Evolutionary conservation across 2,329 filamentous ascomycete genomes (phyloP).

Genomic region (Cladophialophora chaetospira): DNA sequence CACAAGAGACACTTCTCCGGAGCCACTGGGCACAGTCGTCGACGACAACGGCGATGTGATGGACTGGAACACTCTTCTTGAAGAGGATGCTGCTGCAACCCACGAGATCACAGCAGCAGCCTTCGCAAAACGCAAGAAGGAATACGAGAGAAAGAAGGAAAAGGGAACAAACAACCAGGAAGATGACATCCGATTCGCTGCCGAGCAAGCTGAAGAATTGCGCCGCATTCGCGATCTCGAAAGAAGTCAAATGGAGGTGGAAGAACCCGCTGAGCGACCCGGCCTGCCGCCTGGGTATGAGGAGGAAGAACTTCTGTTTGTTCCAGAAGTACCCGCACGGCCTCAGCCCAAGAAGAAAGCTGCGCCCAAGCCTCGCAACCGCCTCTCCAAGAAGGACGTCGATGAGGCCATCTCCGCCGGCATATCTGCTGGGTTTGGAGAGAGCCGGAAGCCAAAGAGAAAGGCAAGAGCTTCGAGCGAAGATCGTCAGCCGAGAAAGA

Average conservation of each 20-base stretch:
- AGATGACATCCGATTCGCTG: slow-evolving; percentile 23
- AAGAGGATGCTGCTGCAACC: not conserved
- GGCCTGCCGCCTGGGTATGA: slow-evolving; percentile 10
- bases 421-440: slow-evolving; percentile 4
- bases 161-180: slow-evolving; percentile 6
- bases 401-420: slow-evolving; percentile 21
- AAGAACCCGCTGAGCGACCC: not conserved
- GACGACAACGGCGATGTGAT: slow-evolving; percentile 9
- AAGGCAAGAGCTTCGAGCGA: slow-evolving; percentile 5
- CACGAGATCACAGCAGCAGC: not conserved
- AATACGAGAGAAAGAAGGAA: slow-evolving; percentile 17
- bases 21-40: not conserved
- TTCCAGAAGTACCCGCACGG: slow-evolving; percentile 16
- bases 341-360: slow-evolving; percentile 9
- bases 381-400: slow-evolving; percentile 17
- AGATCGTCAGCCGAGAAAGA: slow-evolving; percentile 10
- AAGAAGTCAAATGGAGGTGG: slow-evolving; percentile 12
- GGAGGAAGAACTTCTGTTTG: slow-evolving; percentile 25
- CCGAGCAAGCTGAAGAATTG: slow-evolving; percentile 18
- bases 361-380: slow-evolving; percentile 16
- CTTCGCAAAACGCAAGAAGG: slow-evolving; percentile 19
- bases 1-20: not conserved
- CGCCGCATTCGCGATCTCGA: slow-evolving; percentile 21
- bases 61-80: slow-evolving; percentile 16
- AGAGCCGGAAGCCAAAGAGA: slow-evolving; percentile 18